These are phyloP conservation scores for Schoenoplectus triqueter DNA, from an alignment of 202 grass and related monocot genomes.

Conservation along the genomic window DNA sequence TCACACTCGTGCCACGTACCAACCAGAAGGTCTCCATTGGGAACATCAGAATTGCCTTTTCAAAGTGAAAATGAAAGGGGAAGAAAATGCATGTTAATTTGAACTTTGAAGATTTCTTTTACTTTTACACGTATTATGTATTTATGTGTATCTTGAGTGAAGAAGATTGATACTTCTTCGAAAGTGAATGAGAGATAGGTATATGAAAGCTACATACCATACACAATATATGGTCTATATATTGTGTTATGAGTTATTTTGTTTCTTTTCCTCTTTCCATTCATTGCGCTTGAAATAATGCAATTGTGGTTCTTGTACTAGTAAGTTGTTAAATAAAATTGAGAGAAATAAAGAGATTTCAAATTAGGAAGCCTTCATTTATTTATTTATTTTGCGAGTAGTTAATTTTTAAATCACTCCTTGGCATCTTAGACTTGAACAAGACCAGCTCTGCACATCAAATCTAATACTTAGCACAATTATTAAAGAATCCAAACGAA, in stretches of 20 bases:
- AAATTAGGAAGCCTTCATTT: not conserved
- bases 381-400: no score
- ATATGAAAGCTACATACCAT: no score
- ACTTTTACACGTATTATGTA: not conserved
- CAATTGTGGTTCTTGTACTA: conserved; percentile 11
- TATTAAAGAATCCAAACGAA: no score
- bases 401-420: no score
- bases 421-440: no score
- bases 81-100: not conserved
- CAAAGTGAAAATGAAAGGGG: conserved; percentile 38
- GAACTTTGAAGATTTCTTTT: not conserved
- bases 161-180: no score
- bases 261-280: no score
- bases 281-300: conserved; percentile 1
- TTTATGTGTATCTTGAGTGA: no score
- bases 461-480: no score
- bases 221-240: not conserved
- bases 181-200: no score
- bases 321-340: not conserved
- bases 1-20: conserved; percentile 54
- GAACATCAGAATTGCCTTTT: conserved; percentile 46
- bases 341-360: not conserved
- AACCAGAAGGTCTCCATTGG: conserved; percentile 41
- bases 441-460: no score
- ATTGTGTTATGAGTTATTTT: not conserved